Base-by-base conservation (phyloP, 106 monocot genomes). In the Dioscorea dumetorum region DNA sequence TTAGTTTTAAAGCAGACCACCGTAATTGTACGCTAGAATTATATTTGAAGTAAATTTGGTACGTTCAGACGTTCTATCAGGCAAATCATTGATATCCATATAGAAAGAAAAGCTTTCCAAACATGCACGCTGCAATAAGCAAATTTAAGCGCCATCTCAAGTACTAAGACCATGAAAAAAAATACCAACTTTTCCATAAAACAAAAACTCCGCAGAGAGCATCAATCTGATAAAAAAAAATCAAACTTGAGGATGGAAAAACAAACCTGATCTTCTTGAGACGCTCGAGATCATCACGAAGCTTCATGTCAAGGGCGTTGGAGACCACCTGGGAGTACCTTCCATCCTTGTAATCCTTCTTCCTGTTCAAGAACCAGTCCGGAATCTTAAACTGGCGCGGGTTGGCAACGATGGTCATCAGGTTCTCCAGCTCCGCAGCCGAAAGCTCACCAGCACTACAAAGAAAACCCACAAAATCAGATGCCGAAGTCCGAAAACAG, bases 331-430 rank as follows among this genome's bases (percentile, higher is more conserved):
- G 88, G 12, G 88, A 85, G 70, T 72, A 88, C 68, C 88, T 72
- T 7, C 91, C 91, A 66, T 88, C 88, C 82, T 92, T 92, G 80
- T 88, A 88, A 50, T 88, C 88, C 88, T 88, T 88, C 82, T 92
- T 82, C 59, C 91, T 80, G 75, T 92, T 92, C 60, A 92, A 57
- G 53, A 92, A 92, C 91, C 91, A 92, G 22, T 92, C 88, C 17
- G 91, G 88, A 61, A 92, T 83, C 77, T 92, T 92, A 75, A 88
- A 92, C 69, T 88, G 84, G 14, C 85, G 82, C 20, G 91, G 91
- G 57, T 92, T 88, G 1, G 85, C 79, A 20, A 92, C 84, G 33
- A 92, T 64, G 0, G 74, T 83, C 91, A 92, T 92, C 33, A 92
- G 64, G 32, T 76, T 75, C 62, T 88, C 91, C 8, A 92, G 64